Conservation (phyloP, 2,329 filamentous ascomycete species). For the Didymella pinodella region DNA sequence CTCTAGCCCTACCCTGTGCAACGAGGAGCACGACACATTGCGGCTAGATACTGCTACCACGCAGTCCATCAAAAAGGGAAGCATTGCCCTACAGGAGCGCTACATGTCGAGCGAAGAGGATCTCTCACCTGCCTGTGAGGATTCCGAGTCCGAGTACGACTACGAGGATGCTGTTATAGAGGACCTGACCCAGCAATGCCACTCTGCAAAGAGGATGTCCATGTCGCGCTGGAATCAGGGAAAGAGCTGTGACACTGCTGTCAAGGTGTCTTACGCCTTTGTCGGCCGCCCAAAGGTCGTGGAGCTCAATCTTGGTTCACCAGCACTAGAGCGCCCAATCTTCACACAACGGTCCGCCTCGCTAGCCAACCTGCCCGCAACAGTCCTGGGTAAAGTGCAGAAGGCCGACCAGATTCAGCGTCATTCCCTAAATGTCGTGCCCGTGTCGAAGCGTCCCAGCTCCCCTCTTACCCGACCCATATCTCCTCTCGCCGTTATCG, state of each 20-base stretch:
- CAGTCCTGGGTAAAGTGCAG: constrained; percentile 40
- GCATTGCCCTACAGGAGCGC: constrained; percentile 44
- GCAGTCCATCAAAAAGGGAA: constrained; percentile 33
- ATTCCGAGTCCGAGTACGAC: constrained; percentile 42
- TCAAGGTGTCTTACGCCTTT: constrained; percentile 49
- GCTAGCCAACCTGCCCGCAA: constrained; percentile 43
- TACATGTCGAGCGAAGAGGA: constrained; percentile 53
- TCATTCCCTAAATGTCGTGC: constrained; percentile 35
- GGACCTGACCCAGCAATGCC: constrained; percentile 37
- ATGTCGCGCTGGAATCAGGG: constrained; percentile 45
- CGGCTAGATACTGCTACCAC: constrained; percentile 42
- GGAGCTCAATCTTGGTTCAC: constrained; percentile 39
- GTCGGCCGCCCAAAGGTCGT: constrained; percentile 51
- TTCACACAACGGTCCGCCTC: constrained; percentile 45
- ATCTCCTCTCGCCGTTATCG: constrained; percentile 34
- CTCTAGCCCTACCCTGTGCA: constrained; percentile 48
- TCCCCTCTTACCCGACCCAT: constrained; percentile 31
- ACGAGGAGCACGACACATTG: constrained; percentile 45
- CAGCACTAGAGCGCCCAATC: constrained; percentile 30
- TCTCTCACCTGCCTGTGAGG: constrained; percentile 48
- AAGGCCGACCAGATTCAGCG: constrained; percentile 39
- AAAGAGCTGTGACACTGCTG: constrained; percentile 49
- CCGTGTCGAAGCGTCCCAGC: constrained; percentile 20
- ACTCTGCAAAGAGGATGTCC: constrained; percentile 45
- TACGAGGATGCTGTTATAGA: constrained; percentile 44